Conservation (phyloP, 495 filamentous ascomycete genomes). For the Aspergillus bridgeri region DNA sequence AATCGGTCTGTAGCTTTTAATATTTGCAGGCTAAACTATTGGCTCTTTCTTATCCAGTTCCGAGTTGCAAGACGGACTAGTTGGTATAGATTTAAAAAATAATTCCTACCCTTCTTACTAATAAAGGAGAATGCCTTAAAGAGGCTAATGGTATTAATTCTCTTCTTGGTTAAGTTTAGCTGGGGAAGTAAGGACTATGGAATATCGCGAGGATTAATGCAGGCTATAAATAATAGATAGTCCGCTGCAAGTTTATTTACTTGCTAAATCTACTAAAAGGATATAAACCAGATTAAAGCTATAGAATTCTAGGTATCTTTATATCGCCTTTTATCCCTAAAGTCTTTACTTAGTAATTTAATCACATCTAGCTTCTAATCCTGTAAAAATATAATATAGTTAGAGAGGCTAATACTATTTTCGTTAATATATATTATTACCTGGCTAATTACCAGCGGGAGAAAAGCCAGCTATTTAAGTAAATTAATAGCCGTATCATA, state of each 20-base stretch:
- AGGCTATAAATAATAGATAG: constrained; percentile 39
- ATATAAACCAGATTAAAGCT: constrained; percentile 44
- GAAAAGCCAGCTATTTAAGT: constrained; percentile 32
- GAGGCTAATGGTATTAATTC: constrained; percentile 27
- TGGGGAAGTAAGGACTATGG: constrained; percentile 30
- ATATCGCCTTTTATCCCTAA: constrained; percentile 37
- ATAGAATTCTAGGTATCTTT: constrained; percentile 34
- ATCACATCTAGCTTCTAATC: constrained; percentile 27
- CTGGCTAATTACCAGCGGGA: constrained; percentile 48
- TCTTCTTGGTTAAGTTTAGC: constrained; percentile 7
- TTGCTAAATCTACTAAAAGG: constrained; percentile 41
- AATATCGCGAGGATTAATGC: constrained; percentile 33
- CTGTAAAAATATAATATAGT: constrained; percentile 30
- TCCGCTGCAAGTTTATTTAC: constrained; percentile 32
- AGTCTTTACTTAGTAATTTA: constrained; percentile 36
- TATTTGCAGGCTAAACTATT: constrained; percentile 8
- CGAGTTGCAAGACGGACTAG: constrained; percentile 35
- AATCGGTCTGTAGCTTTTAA: constrained; percentile 14
- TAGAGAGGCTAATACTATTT: constrained; percentile 22
- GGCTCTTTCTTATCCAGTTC: constrained; percentile 27
- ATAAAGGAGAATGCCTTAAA: constrained; percentile 28
- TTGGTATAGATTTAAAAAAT: constrained; percentile 23
- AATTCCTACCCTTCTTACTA: constrained; percentile 8
- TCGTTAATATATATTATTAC: constrained; percentile 47
- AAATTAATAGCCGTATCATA: constrained; percentile 23